Percentiles rank a stretch among this genome's conserved stretches.
phyloP scores from a whole-genome alignment of 768 basidiomycete genomes.

The Lactifluus volemus region DNA sequence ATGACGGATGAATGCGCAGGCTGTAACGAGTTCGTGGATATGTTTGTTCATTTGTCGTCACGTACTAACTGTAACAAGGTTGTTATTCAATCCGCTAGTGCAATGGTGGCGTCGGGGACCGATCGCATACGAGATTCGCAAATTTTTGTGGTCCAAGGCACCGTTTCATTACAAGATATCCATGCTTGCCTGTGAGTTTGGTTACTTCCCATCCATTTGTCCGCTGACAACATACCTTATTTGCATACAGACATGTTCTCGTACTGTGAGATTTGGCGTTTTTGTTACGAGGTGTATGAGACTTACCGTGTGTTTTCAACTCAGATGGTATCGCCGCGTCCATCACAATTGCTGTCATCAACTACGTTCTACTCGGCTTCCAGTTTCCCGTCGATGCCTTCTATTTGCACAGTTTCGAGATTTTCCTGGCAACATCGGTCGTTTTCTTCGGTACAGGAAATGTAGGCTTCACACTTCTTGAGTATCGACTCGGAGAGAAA shows the following conservation, averaged over 20 bases:
- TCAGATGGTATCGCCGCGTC: conserved; percentile 53
- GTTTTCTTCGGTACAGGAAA: conserved; percentile 73
- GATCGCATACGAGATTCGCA: conserved; percentile 68
- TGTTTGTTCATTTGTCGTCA: background rate
- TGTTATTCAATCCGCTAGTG: conserved; percentile 72
- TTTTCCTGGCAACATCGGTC: conserved; percentile 68
- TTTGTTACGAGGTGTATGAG: background rate
- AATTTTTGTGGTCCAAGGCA: conserved; percentile 62
- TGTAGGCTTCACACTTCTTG: conserved; percentile 59
- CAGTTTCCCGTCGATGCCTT: conserved; percentile 64
- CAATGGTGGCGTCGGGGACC: conserved; percentile 77
- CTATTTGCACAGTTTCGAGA: conserved; percentile 74
- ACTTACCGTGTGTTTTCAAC: background rate
- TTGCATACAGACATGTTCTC: conserved; percentile 38
- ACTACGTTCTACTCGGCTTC: conserved; percentile 69
- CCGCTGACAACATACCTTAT: background rate
- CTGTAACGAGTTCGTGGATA: conserved; percentile 40
- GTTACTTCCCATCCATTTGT: background rate
- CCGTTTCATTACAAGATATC: conserved; percentile 45
- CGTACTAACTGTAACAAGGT: conserved; percentile 28
- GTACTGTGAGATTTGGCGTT: conserved; percentile 34
- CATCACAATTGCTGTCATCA: conserved; percentile 57
- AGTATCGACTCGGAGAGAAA: conserved; percentile 56
- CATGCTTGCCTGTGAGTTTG: conserved; percentile 41
- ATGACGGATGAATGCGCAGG: conserved; percentile 28